phyloP scores from a whole-genome alignment of 108 stramenopile genomes.

The Skeletonema potamos region DNA sequence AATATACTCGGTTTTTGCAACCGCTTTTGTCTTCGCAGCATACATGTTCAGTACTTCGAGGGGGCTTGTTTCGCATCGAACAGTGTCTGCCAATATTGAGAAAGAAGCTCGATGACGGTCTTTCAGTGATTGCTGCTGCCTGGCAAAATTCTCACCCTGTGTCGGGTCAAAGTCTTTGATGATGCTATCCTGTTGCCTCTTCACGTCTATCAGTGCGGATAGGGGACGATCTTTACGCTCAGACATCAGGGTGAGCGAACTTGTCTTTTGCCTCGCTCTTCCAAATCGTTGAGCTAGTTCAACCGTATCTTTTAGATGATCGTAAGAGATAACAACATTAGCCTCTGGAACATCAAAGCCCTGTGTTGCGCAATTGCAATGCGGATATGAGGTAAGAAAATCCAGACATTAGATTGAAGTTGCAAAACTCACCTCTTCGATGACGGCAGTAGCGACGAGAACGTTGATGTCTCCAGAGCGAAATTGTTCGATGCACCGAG shows the following conservation, averaged over 20 bases:
- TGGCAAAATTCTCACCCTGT: neutral
- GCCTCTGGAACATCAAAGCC: constrained; percentile 44
- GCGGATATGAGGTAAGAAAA: neutral
- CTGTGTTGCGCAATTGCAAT: constrained; percentile 1
- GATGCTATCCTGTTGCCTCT: constrained; percentile 37
- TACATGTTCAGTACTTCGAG: constrained; percentile 31
- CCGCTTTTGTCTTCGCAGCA: constrained; percentile 37
- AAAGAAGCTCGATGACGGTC: constrained; percentile 31
- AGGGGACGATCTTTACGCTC: constrained; percentile 49
- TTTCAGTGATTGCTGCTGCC: constrained; percentile 28
- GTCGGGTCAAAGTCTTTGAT: constrained; percentile 37
- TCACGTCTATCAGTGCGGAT: constrained; percentile 27
- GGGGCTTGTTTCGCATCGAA: constrained; percentile 21
- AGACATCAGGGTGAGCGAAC: constrained; percentile 33
- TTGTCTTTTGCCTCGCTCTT: constrained; percentile 28
- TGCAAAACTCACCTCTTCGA: constrained; percentile 27
- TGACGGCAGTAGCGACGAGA: constrained; percentile 39
- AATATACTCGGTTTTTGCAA: constrained; percentile 12
- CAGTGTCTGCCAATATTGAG: constrained; percentile 15
- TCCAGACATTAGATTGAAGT: neutral
- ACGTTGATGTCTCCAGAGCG: constrained; percentile 30
- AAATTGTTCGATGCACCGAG: constrained; percentile 36
- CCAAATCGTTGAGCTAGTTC: constrained; percentile 50
- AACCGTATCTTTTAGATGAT: constrained; percentile 45
- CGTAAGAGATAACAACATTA: constrained; percentile 46